Base-by-base conservation (phyloP, 179 eudicot species). In the Camellia oleifera region DNA sequence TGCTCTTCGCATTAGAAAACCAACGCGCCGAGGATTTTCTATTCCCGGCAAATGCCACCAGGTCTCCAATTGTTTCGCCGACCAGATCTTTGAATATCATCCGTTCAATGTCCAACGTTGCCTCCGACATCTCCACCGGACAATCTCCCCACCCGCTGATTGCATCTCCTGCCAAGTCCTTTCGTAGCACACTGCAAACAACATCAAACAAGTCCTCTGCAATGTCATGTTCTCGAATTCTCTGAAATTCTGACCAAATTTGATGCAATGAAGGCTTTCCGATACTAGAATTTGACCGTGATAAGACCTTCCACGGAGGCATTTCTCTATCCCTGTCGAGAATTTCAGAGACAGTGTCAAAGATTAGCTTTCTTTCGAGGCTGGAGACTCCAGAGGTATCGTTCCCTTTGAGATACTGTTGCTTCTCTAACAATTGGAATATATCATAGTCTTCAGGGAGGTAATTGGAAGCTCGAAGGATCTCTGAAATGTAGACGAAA, bases 61-160 rank as follows among this genome's bases (percentile, higher is more conserved):
- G 90, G 82, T 91, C 97, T 11, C 87, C 84, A 75, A 94, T 91
- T 0, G 90, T 85, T 72, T 94, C 98, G 7, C 91, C 87, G 32
- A 94, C 84, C 66, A 94, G 76, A 73, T 94, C 98, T 88, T 91
- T 94, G 79, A 89, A 94, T 83, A 94, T 86, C 56, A 90, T 42
- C 83, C 97, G 85, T 80, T 94, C 97, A 71, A 94, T 91, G 87
- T 91, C 91, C 79, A 94, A 69, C 15, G 90, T 90, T 4, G 86
- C 88, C 54, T 91, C 97, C 0, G 98, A 90, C 81, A 82, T 70
- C 89, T 94, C 97, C 70, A 90, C 57, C 11, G 83, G 89, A 23
- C 77, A 82, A 74, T 88, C 92, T 3, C 78, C 91, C 98, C 97
- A 94, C 0, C 89, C 95, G 72, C 77, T 88, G 70, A 81, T 60